phyloP scores from a whole-genome alignment of 129 eudicot species.

The Escallonia herrerae region DNA sequence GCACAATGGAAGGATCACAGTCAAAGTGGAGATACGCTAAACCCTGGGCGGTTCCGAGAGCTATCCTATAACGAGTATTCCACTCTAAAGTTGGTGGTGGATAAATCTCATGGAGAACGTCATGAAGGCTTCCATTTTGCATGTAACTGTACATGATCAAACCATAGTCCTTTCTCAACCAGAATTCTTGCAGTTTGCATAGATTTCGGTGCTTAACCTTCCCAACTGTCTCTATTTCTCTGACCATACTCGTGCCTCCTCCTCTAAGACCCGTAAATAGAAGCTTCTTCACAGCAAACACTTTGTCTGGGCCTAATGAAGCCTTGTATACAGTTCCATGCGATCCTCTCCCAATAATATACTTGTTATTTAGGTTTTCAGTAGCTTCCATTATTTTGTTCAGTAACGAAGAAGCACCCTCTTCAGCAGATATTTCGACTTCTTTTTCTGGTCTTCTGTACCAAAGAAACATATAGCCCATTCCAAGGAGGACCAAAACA shows the following conservation, averaged over 20 bases:
- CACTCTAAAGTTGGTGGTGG: constrained; percentile 47
- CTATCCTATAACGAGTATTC: constrained; percentile 66
- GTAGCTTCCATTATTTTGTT: constrained; percentile 62
- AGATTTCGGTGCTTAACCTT: constrained; percentile 80
- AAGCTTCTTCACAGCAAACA: constrained; percentile 70
- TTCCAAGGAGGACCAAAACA: constrained; percentile 25
- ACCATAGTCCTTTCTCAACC: constrained; percentile 68
- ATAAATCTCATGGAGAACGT: constrained; percentile 42
- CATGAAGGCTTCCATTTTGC: constrained; percentile 85
- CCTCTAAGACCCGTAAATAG: constrained; percentile 40
- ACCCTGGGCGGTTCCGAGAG: constrained; percentile 78
- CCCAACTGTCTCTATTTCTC: constrained; percentile 88
- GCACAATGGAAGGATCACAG: constrained; percentile 75
- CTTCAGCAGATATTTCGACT: constrained; percentile 35
- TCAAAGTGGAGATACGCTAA: constrained; percentile 83
- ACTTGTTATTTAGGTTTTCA: constrained; percentile 56
- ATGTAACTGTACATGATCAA: constrained; percentile 58
- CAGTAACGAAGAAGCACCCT: constrained; percentile 53
- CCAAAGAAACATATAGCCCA: constrained; percentile 25
- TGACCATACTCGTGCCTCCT: constrained; percentile 57
- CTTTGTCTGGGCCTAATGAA: constrained; percentile 39
- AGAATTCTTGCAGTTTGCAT: constrained; percentile 46
- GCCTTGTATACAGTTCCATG: constrained; percentile 90
- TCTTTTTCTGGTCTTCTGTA: constrained; percentile 22
- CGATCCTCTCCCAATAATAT: constrained; percentile 79